Evolutionary conservation across 1,139 yeast species (phyloP), one percentile per base, ranked within the genome.

Genomic region (Suhomyces coccinellae): DNA sequence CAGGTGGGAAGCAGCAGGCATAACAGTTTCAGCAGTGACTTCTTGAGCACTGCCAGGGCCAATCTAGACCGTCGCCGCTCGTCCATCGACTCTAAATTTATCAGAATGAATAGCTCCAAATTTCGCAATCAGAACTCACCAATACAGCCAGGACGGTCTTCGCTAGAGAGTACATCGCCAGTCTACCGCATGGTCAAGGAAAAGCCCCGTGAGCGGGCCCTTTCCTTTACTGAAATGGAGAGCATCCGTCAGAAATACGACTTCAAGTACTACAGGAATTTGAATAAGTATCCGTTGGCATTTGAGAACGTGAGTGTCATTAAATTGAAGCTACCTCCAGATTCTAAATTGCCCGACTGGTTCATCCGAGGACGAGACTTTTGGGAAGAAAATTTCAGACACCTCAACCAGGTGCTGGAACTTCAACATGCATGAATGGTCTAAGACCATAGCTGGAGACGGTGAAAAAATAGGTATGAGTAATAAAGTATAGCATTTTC

Each of bases 331-430:
- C 69, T 87, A 7, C 95, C 96, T 0, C 69, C 76, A 3, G 87
- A 82, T 46, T 66, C 70, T 26, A 71, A 76, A 40, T 69, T 88
- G 29, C 95, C 96, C 0, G 71, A 64, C 2, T 88, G 96, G 96
- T 86, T 86, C 55, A 68, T 71, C 15, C 65, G 70, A 38, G 85
- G 84, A 43, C 62, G 90, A 47, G 77, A 80, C 50, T 61, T 71
- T 49, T 87, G 95, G 95, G 85, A 83, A 17, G 34, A 28, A 13
- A 27, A 40, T 15, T 24, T 40, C 33, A 34, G 30, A 15, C 22
- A 20, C 29, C 14, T 46, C 27, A 52, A 51, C 38, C 15, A 24
- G n/a, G n/a, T 10, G 29, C 29, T 26, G 29, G 29, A 26, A 12
- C 6, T 26, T 26, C n/a, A 7, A 26, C n/a, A 26, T 11, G 29